These are phyloP conservation scores for Phytomonas sp. DNA, from an alignment of 208 protist genomes.

Conservation along the genomic window DNA sequence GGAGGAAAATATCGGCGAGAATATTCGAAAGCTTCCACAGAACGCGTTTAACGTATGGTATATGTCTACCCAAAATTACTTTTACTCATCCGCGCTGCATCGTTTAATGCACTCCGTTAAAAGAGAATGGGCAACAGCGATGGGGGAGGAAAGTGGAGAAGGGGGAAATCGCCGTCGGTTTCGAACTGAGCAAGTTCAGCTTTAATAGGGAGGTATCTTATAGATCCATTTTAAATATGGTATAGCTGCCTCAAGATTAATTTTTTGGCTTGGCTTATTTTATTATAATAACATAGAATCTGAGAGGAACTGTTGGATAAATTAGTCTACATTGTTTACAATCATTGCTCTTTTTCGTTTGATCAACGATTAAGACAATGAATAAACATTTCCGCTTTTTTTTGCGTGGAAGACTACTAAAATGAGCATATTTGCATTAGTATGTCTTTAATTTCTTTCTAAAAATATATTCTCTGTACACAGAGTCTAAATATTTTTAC, in stretches of 20 bases:
- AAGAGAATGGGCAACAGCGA: slow-evolving; percentile 58
- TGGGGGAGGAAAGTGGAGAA: slow-evolving; percentile 18
- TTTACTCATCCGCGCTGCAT: slow-evolving; percentile 49
- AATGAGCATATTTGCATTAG: neutral
- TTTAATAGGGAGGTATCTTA: neutral
- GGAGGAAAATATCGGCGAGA: slow-evolving; percentile 24
- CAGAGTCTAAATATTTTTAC: neutral
- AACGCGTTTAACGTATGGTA: slow-evolving; percentile 80
- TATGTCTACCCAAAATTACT: slow-evolving; percentile 47
- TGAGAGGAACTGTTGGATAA: neutral
- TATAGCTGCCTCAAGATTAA: neutral
- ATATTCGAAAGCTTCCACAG: slow-evolving; percentile 49
- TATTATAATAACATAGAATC: slow-evolving; percentile 1
- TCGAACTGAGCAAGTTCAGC: neutral
- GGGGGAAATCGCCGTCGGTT: slow-evolving; percentile 20
- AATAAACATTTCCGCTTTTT: neutral
- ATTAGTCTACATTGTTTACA: neutral
- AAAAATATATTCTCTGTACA: neutral
- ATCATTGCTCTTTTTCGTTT: neutral
- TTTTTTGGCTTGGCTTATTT: neutral
- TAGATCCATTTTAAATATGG: neutral
- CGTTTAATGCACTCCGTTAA: slow-evolving; percentile 54
- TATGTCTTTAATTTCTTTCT: neutral
- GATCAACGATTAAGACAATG: neutral
- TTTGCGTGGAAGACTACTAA: neutral